Conservation (phyloP, 2,329 filamentous ascomycete species). For the Aspergillus tubingensis region DNA sequence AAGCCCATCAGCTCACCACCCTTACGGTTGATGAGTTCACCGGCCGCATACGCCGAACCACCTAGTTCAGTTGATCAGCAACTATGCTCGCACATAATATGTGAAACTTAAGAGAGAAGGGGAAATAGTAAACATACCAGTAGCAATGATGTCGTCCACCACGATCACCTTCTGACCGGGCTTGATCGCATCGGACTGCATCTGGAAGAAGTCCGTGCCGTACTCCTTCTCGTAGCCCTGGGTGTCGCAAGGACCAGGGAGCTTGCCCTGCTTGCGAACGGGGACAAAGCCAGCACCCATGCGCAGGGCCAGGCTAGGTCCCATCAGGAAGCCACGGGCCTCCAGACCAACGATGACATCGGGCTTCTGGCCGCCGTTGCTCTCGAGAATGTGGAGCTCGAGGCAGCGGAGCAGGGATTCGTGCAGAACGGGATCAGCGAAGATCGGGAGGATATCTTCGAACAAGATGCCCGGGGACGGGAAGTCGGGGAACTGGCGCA, state of each 20-base stretch:
- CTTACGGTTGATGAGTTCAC: constrained; percentile 80
- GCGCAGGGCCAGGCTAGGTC: constrained; percentile 80
- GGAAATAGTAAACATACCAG: constrained; percentile 62
- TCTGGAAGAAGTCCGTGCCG: constrained; percentile 91
- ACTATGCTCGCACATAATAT: not conserved
- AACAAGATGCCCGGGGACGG: constrained; percentile 90
- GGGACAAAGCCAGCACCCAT: constrained; percentile 87
- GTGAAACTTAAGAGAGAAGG: not conserved
- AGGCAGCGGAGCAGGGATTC: constrained; percentile 77
- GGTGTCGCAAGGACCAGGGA: constrained; percentile 84
- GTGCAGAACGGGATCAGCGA: constrained; percentile 75
- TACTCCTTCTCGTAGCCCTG: constrained; percentile 95
- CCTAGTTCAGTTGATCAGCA: constrained; percentile 54
- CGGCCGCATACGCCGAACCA: constrained; percentile 86
- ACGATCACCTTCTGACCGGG: constrained; percentile 86
- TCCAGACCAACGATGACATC: constrained; percentile 94
- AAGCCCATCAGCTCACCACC: constrained; percentile 85
- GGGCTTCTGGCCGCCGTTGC: constrained; percentile 64
- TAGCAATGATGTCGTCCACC: constrained; percentile 98
- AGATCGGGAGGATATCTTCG: constrained; percentile 96
- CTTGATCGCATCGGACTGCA: constrained; percentile 83
- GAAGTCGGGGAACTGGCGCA: constrained; percentile 90
- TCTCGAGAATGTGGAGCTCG: constrained; percentile 74
- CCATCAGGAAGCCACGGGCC: constrained; percentile 92
- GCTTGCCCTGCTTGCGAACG: constrained; percentile 92